A percentile compares a stretch with the other conserved stretches of the same genome.
phyloP scores from a whole-genome alignment of 257 asterid species.

The Nicotiana benthamiana region DNA sequence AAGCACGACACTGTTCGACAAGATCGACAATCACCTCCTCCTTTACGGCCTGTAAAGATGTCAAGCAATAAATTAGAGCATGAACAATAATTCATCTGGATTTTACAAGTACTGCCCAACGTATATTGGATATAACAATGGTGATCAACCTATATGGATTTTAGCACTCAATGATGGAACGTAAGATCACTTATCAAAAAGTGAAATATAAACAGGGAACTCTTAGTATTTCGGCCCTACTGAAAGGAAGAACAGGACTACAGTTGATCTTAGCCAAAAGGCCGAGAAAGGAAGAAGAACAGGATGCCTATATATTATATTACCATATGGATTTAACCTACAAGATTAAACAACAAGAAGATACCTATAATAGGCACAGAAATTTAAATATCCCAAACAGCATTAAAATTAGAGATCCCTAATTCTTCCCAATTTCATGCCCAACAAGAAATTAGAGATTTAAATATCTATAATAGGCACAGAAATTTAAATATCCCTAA shows the following conservation, averaged over 20 bases:
- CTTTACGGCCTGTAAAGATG: constrained; percentile 53
- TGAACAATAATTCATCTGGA: not conserved
- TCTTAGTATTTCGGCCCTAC: not conserved
- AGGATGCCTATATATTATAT: not conserved
- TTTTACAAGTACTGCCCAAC: not conserved
- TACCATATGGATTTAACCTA: not conserved
- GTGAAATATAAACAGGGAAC: not conserved
- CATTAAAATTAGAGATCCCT: not conserved
- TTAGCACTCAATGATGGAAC: not conserved
- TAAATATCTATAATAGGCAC: not conserved
- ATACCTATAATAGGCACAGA: not conserved
- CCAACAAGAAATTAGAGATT: too few relatives aligned
- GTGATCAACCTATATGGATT: not conserved
- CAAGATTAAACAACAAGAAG: not conserved
- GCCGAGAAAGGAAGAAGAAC: constrained; percentile 29
- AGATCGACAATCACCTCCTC: constrained; percentile 88
- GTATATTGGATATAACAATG: not conserved
- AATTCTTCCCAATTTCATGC: not conserved
- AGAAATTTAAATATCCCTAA: not conserved
- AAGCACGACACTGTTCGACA: constrained; percentile 85
- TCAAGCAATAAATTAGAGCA: not conserved
- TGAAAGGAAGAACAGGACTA: not conserved
- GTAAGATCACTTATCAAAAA: not conserved
- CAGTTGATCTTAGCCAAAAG: constrained; percentile 29
- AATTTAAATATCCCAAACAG: not conserved